Percentiles rank a stretch among this genome's conserved stretches.
These are phyloP conservation scores for Amyloporia xantha DNA, from an alignment of 768 basidiomycete species.

Conservation along the genomic window DNA sequence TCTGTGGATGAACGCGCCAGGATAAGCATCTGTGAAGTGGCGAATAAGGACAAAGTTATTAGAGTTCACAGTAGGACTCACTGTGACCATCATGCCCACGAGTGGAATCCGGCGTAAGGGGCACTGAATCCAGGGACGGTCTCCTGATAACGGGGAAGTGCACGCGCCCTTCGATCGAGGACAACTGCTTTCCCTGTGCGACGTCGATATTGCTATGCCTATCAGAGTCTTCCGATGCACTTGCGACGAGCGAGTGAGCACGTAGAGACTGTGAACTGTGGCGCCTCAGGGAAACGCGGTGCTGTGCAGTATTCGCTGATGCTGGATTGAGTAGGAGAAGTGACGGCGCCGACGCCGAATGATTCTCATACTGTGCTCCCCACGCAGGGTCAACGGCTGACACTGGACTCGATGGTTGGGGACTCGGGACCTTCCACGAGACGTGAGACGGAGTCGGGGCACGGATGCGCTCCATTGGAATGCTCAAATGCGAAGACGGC, in stretches of 20 bases:
- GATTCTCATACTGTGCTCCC: slow-evolving; percentile 8
- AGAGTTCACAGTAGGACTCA: too few species aligned
- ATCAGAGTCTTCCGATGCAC: background rate
- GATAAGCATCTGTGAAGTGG: slow-evolving; percentile 7
- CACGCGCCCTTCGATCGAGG: slow-evolving; percentile 59
- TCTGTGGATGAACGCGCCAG: slow-evolving; percentile 52
- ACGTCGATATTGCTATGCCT: background rate
- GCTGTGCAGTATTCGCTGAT: slow-evolving; percentile 1
- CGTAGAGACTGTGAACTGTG: slow-evolving; percentile 13
- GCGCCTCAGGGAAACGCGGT: slow-evolving; percentile 3
- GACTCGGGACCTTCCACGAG: slow-evolving; percentile 15
- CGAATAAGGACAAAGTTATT: too few species aligned
- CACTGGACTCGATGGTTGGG: slow-evolving; percentile 1
- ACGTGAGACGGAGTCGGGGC: slow-evolving; percentile 14
- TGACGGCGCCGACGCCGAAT: slow-evolving; percentile 15
- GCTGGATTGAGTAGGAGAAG: slow-evolving; percentile 5
- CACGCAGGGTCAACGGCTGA: slow-evolving; percentile 3
- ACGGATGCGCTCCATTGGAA: slow-evolving; percentile 1
- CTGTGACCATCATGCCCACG: slow-evolving; percentile 19
- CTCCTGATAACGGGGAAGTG: slow-evolving; percentile 48
- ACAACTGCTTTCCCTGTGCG: slow-evolving; percentile 38
- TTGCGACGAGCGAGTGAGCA: slow-evolving; percentile 36
- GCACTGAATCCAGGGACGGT: slow-evolving; percentile 20
- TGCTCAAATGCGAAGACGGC: slow-evolving; percentile 1
- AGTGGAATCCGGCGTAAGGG: slow-evolving; percentile 25